Base-by-base conservation (phyloP, 805 yeast genomes). In the Maudiozyma turicensis region DNA sequence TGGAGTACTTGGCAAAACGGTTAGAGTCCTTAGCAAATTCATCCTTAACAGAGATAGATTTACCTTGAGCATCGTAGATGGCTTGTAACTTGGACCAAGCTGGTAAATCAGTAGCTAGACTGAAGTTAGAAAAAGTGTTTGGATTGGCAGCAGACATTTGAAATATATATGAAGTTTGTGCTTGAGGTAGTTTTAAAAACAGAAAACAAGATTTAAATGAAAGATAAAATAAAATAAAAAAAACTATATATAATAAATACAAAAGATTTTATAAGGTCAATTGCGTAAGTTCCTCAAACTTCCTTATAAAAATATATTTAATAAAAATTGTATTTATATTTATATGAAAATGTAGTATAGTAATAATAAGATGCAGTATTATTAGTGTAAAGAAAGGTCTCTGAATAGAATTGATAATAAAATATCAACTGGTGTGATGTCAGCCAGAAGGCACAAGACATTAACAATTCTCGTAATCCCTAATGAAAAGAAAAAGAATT, bases 71-170 rank as follows among this genome's bases (percentile, higher is more conserved):
- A 55, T 85, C 82, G 73, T 81, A 86, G 53, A 87, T 70, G 50
- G 69, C 55, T 73, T 88, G 84, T 59, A 93, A 78, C 59, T 81
- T 72, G 57, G 81, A 75, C 95, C 95, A 93, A 46, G 96, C 83
- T 53, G 91, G 81, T 60, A 89, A 78, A 57, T 86, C 90, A 48
- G 82, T 58, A 43, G 89, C 76, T 59, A 80, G 73, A 58, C 79
- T 75, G 64, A 82, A 82, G 50, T 73, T 67, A 28, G 78, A 67
- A 57, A 60, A 68, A 37, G 74, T 55, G 45, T 52, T 48, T 37
- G 46, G 42, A 30, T 39, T 39, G 20, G 42, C 42, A 46, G 48
- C 39, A 47, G 65, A 58, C 56, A 52, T 52, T 40, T 15, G 47
- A 41, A 28, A 32, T 14, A 43, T 30, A 30, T 43, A 11, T 14